Evolutionary conservation across 2,329 filamentous ascomycete genomes (phyloP).

Genomic region (Xylariaceae sp.): DNA sequence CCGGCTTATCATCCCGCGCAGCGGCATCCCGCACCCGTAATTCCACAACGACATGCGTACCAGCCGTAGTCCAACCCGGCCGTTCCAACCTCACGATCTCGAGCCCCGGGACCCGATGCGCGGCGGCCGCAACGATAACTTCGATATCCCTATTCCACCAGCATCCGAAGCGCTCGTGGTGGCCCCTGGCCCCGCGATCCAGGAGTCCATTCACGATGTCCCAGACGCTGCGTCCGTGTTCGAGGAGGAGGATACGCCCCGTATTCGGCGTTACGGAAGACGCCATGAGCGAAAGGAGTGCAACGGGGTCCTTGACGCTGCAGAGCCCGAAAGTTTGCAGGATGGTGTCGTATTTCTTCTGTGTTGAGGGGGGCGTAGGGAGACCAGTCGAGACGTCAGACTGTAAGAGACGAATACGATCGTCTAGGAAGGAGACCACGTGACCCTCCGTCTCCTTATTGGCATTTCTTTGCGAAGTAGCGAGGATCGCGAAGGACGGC

Average conservation of each 20-base stretch:
- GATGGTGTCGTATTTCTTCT: constrained; percentile 55
- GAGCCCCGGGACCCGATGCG: constrained; percentile 45
- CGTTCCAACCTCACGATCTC: constrained; percentile 51
- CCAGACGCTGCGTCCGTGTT: constrained; percentile 56
- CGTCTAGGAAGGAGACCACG: constrained; percentile 35
- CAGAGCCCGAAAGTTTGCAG: constrained; percentile 62
- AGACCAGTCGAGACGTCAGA: constrained; percentile 44
- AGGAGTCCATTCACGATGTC: constrained; percentile 48
- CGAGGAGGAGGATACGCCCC: constrained; percentile 56
- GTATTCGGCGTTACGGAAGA: constrained; percentile 46
- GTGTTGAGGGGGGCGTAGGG: constrained; percentile 36
- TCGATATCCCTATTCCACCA: constrained; percentile 65
- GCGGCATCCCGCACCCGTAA: constrained; percentile 36
- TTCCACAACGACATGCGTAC: constrained; percentile 56
- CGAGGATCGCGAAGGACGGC: constrained; percentile 27
- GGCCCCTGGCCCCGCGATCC: constrained; percentile 49
- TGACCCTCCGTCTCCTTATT: constrained; percentile 3
- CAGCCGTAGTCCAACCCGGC: constrained; percentile 48
- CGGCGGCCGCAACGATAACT: constrained; percentile 47
- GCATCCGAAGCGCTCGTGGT: constrained; percentile 58
- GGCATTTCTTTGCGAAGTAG: not conserved
- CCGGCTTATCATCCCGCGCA: not conserved
- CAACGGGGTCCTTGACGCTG: constrained; percentile 53
- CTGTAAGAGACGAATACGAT: constrained; percentile 43
- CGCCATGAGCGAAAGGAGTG: constrained; percentile 50